These are phyloP conservation scores for Cucurbita ficifolia DNA, from an alignment of 306 rosid species.

Conservation along the genomic window DNA sequence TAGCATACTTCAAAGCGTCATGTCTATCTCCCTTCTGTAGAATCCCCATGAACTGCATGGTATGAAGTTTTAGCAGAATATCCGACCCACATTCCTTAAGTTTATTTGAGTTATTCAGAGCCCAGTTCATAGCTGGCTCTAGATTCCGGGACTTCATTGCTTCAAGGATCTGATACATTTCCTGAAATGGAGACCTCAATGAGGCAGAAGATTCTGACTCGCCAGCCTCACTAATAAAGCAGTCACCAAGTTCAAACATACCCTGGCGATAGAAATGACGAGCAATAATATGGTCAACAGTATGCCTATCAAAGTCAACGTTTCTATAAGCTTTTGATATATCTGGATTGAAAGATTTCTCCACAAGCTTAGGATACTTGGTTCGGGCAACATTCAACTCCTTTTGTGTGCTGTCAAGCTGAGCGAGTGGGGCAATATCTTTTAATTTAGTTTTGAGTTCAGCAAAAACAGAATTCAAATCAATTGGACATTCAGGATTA, in stretches of 20 bases:
- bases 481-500: slow-evolving; percentile 20
- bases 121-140: slow-evolving; percentile 84
- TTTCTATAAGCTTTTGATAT: slow-evolving; percentile 85
- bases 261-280: slow-evolving; percentile 74
- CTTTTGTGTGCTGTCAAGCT: slow-evolving; percentile 60
- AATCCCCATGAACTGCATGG: slow-evolving; percentile 48
- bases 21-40: slow-evolving; percentile 47
- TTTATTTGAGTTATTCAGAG: slow-evolving; percentile 36
- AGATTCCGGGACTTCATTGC: slow-evolving; percentile 54
- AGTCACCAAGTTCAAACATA: slow-evolving; percentile 68
- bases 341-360: slow-evolving; percentile 68
- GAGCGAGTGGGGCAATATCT: slow-evolving; percentile 42
- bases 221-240: slow-evolving; percentile 40
- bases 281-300: slow-evolving; percentile 59
- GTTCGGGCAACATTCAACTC: slow-evolving; percentile 62
- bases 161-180: slow-evolving; percentile 65
- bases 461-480: slow-evolving; percentile 26
- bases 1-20: slow-evolving; percentile 59
- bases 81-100: slow-evolving; percentile 59
- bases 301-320: slow-evolving; percentile 37
- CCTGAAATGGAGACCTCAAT: slow-evolving; percentile 56
- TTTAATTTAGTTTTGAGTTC: slow-evolving; percentile 46
- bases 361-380: slow-evolving; percentile 74
- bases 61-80: slow-evolving; percentile 58
- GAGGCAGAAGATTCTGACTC: slow-evolving; percentile 45